Evolutionary conservation across 2,329 filamentous ascomycete genomes (phyloP).

Genomic region (Cadophora sp.): DNA sequence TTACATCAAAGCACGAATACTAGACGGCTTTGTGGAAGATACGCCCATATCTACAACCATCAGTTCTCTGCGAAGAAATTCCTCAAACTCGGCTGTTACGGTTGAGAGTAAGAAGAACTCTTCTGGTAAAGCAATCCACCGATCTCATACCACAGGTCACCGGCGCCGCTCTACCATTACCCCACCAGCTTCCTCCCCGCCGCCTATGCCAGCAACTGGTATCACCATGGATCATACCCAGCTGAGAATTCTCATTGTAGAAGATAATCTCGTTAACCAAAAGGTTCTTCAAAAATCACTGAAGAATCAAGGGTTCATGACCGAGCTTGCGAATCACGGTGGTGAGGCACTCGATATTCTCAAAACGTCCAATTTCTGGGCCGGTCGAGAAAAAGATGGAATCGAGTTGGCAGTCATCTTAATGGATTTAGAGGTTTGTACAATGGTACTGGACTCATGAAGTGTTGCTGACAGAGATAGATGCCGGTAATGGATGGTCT

Average conservation of each 20-base stretch:
- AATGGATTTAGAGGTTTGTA: constrained; percentile 71
- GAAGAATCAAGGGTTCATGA: constrained; percentile 64
- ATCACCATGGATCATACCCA: constrained; percentile 33
- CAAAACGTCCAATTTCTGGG: constrained; percentile 63
- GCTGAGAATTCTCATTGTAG: constrained; percentile 66
- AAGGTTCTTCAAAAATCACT: constrained; percentile 68
- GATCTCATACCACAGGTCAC: constrained; percentile 33
- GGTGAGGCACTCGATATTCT: constrained; percentile 66
- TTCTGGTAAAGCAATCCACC: constrained; percentile 30
- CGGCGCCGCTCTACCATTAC: constrained; percentile 18
- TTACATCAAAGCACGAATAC: constrained; percentile 56
- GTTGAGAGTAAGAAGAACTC: constrained; percentile 37
- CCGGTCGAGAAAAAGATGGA: constrained; percentile 50
- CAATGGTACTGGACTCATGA: neutral
- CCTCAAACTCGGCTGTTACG: constrained; percentile 32
- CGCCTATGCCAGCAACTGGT: constrained; percentile 5
- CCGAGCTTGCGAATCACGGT: constrained; percentile 69
- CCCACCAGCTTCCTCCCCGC: constrained; percentile 16
- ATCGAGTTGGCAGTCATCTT: constrained; percentile 70
- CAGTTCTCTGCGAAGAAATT: constrained; percentile 31
- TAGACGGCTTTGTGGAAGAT: constrained; percentile 34
- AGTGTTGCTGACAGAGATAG: constrained; percentile 1
- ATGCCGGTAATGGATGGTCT: constrained; percentile 87
- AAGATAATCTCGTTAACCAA: constrained; percentile 73
- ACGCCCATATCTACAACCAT: constrained; percentile 37